phyloP scores from a whole-genome alignment of 106 monocot genomes.

The Platanthera zijinensis region DNA sequence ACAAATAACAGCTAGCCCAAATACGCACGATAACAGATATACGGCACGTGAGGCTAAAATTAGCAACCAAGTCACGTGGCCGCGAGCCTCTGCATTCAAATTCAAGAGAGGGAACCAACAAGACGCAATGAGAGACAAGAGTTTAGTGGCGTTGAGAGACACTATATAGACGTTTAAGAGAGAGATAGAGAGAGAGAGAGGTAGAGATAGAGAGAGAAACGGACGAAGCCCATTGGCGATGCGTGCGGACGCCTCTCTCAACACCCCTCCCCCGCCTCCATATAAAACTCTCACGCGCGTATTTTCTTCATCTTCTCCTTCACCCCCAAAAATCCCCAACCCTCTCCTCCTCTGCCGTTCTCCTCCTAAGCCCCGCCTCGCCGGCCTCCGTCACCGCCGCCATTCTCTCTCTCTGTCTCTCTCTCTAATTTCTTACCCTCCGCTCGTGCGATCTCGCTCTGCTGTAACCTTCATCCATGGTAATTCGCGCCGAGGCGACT shows the following conservation, averaged over 20 bases:
- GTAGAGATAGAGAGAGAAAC: background rate
- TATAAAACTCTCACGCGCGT: slow-evolving; percentile 10
- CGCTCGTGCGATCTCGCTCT: background rate
- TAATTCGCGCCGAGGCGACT: slow-evolving; percentile 22
- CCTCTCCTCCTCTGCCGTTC: background rate
- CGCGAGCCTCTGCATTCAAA: background rate
- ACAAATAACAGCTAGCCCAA: too few species aligned
- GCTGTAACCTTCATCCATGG: slow-evolving; percentile 19
- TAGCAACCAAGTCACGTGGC: too few species aligned
- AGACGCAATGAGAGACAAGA: background rate
- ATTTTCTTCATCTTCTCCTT: background rate
- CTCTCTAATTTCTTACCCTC: background rate
- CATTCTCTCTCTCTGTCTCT: background rate
- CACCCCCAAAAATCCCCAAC: background rate
- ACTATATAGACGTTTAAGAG: too few species aligned
- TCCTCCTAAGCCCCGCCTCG: background rate
- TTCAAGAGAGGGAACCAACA: background rate
- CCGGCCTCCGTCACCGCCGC: background rate
- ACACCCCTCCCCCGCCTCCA: background rate
- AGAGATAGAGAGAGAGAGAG: background rate
- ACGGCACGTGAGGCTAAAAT: too few species aligned
- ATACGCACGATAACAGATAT: too few species aligned
- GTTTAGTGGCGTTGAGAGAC: background rate
- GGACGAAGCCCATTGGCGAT: background rate
- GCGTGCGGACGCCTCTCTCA: background rate